Percentiles rank a stretch among this genome's conserved stretches.
phyloP scores from a whole-genome alignment of 306 rosid genomes.

The Canavalia gladiata region DNA sequence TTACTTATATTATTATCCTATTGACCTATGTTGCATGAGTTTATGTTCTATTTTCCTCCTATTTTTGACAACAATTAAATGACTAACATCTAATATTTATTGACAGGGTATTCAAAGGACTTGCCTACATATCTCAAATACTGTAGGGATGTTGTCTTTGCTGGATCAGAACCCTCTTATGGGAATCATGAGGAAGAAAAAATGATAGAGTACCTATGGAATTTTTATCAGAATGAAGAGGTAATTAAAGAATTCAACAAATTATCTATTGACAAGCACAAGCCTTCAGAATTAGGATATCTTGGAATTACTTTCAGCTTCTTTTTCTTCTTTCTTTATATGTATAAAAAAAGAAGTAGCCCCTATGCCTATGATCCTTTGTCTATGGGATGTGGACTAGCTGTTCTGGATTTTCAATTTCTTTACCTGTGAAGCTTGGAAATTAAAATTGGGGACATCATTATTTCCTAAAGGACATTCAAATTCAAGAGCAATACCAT shows the following conservation, averaged over 20 bases:
- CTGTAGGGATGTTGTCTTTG: slow-evolving; percentile 82
- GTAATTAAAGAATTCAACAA: slow-evolving; percentile 55
- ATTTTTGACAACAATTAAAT: not conserved
- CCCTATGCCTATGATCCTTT: not conserved
- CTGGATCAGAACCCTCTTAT: slow-evolving; percentile 70
- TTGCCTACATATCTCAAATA: slow-evolving; percentile 76
- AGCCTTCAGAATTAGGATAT: slow-evolving; percentile 33
- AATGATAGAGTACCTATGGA: slow-evolving; percentile 67
- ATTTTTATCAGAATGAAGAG: slow-evolving; percentile 69
- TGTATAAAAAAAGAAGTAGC: slow-evolving; percentile 5
- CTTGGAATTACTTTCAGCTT: slow-evolving; percentile 25
- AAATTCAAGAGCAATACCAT: slow-evolving; percentile 21
- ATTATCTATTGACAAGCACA: slow-evolving; percentile 10
- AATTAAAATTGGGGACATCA: slow-evolving; percentile 22
- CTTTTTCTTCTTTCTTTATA: slow-evolving; percentile 23
- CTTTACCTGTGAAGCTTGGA: not conserved
- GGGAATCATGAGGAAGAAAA: slow-evolving; percentile 75
- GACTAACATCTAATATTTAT: slow-evolving; percentile 30
- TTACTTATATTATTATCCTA: slow-evolving; percentile 25
- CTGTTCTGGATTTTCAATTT: slow-evolving; percentile 32
- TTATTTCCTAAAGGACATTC: slow-evolving; percentile 2
- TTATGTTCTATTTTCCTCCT: slow-evolving; percentile 19
- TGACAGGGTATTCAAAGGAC: slow-evolving; percentile 80
- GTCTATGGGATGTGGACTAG: not conserved
- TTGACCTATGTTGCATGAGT: slow-evolving; percentile 3